Evolutionary conservation across 2,329 filamentous ascomycete species (phyloP), one percentile per base, ranked within the genome.

Genomic region (Hymenoscyphus occultus): DNA sequence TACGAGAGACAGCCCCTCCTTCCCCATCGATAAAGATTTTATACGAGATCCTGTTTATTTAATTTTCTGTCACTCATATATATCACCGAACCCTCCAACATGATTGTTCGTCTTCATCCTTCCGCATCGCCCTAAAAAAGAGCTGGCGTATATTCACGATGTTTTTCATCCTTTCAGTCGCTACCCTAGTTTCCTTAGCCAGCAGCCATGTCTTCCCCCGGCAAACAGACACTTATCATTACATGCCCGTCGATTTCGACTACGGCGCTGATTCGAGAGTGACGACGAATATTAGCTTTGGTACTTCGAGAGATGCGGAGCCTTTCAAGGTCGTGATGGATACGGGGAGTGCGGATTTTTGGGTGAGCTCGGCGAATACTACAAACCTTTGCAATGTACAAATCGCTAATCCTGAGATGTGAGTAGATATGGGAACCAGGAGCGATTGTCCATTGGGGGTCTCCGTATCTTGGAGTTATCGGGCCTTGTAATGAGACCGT

Each of bases 391-490:
- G 0, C 7, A 5, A n/a, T 13, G 32, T 13, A 32, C 12, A 13
- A 16, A 39, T 35, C 14, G 16, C 56, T 57, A 28, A 28, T 28
- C 3, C 2, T 28, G 28, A 28, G 31, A 39, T 28, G 14, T 4
- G 1, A 39, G 39, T 56, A 70, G 67, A 57, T 68, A 48, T 70
- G 65, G 69, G 32, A 39, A 35, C 62, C 62, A 35, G 48, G 45
- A 28, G 68, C 68, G 3, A 58, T 58, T 16, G 42, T 71, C 14
- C 64, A 68, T 48, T 71, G 64, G 59, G 69, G 69, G 19, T 71
- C 68, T 6, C 65, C 56, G 13, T 69, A 68, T 54, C 65, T 67
- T 16, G 65, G 63, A 13, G 60, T 60, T 1, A 13, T 14, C 32
- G 69, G 69, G 3, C 66, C 66, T 13, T 71, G 69, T 61, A 68